phyloP scores from a whole-genome alignment of 371 early-diverging fungal genomes.

The Rhizopus arrhizus region DNA sequence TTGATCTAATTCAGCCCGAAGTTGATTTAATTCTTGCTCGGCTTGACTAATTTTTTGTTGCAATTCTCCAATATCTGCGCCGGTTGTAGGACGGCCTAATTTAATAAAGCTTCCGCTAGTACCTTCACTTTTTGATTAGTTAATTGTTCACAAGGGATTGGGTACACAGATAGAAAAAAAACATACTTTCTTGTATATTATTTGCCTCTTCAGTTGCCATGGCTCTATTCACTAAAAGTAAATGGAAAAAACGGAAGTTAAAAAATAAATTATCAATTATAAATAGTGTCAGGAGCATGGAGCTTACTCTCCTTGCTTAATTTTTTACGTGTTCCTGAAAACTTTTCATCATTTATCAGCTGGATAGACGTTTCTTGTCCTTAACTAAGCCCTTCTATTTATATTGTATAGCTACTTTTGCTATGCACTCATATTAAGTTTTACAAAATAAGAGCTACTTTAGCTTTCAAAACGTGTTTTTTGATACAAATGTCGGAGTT shows the following conservation, averaged over 20 bases:
- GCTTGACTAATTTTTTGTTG: constrained; percentile 52
- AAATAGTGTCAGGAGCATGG: background rate
- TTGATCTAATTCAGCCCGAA: constrained; percentile 43
- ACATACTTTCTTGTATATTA: too few species aligned
- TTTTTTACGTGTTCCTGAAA: background rate
- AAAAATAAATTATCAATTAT: background rate
- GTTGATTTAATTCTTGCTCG: constrained; percentile 40
- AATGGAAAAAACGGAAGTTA: background rate
- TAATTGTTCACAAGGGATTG: too few species aligned
- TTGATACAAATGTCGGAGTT: too few species aligned
- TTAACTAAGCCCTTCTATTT: too few species aligned
- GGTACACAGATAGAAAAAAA: too few species aligned
- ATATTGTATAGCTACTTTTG: too few species aligned
- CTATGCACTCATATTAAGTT: too few species aligned
- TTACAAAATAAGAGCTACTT: too few species aligned
- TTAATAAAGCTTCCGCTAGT: constrained; percentile 6
- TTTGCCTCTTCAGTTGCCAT: constrained; percentile 2
- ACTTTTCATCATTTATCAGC: too few species aligned
- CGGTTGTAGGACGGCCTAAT: constrained; percentile 37
- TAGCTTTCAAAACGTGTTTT: too few species aligned
- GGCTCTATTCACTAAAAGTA: background rate
- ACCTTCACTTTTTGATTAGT: too few species aligned
- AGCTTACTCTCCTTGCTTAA: background rate
- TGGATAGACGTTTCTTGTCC: too few species aligned
- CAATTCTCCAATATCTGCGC: constrained; percentile 53